Conservation (phyloP, 805 yeast species). For the Cyberlindnera saturnus region DNA sequence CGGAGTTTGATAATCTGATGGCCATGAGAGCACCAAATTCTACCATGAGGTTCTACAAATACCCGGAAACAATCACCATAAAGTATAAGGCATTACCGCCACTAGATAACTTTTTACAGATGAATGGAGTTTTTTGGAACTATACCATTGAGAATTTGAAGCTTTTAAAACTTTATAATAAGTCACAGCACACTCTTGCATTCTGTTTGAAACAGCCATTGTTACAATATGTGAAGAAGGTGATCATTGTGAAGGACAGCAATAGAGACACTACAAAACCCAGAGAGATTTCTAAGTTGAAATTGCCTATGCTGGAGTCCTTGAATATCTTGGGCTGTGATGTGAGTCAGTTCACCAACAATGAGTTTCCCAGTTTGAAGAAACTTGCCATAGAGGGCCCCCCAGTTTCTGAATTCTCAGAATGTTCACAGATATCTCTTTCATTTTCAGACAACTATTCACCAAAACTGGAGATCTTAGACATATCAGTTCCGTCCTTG, state of each 20-base stretch:
- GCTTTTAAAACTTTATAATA: neutral
- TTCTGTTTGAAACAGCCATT: neutral
- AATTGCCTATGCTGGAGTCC: neutral
- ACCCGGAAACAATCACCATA: neutral
- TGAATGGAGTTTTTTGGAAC: slow-evolving; percentile 1
- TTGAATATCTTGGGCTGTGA: neutral
- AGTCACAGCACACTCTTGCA: neutral
- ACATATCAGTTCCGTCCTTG: neutral
- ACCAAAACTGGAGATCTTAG: slow-evolving; percentile 5
- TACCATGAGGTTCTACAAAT: neutral
- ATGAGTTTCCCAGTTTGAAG: slow-evolving; percentile 1
- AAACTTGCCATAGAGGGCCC: slow-evolving; percentile 1
- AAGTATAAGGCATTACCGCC: neutral
- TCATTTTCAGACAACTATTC: slow-evolving; percentile 1
- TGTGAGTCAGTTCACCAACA: neutral
- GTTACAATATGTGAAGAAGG: neutral
- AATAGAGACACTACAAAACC: neutral
- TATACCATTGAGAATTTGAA: neutral
- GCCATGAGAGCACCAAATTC: neutral
- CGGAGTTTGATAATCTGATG: neutral
- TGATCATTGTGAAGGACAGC: neutral
- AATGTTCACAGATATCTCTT: neutral
- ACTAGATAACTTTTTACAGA: neutral
- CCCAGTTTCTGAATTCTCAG: neutral
- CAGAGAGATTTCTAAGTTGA: neutral